Conservation (phyloP, 2,329 filamentous ascomycete species). For the Emericellopsis atlantica region DNA sequence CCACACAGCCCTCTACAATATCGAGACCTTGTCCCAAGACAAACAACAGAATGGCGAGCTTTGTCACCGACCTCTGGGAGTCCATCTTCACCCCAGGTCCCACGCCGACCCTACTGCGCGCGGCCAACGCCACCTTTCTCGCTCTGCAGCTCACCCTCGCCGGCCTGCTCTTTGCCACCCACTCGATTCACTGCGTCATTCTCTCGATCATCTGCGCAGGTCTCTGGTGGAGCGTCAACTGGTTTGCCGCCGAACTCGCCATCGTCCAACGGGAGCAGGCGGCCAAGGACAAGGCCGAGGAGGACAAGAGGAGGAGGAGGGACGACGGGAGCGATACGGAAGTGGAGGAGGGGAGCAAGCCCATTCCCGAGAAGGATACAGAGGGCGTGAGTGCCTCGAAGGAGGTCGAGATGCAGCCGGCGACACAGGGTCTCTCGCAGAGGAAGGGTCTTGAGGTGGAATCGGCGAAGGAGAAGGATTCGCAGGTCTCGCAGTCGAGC, state of each 20-base stretch:
- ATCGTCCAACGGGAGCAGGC: constrained; percentile 27
- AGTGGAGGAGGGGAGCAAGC: constrained; percentile 24
- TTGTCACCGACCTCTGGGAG: constrained; percentile 70
- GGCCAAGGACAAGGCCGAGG: constrained; percentile 15
- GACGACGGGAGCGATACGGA: constrained; percentile 4
- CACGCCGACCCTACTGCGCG: constrained; percentile 75
- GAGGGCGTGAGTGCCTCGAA: background rate
- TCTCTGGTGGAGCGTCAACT: constrained; percentile 92
- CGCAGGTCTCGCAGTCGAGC: constrained; percentile 29
- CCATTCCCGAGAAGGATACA: constrained; percentile 3
- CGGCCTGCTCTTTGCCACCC: constrained; percentile 64
- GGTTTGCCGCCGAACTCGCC: constrained; percentile 67
- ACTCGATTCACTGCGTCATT: constrained; percentile 78
- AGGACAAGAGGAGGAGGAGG: constrained; percentile 17
- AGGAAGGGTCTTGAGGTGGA: constrained; percentile 1
- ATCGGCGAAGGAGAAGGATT: background rate
- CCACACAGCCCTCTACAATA: too few species aligned
- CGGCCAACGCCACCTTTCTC: constrained; percentile 83
- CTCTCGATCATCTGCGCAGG: constrained; percentile 69
- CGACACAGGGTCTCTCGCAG: background rate
- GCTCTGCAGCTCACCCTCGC: constrained; percentile 71
- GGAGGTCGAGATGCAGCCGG: constrained; percentile 25
- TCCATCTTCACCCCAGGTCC: constrained; percentile 90
- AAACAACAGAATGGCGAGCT: constrained; percentile 35
- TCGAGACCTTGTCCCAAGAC: background rate